Evolutionary conservation across 1,284 basidiomycete species (phyloP).

Genomic region (Ustilago crameri): DNA sequence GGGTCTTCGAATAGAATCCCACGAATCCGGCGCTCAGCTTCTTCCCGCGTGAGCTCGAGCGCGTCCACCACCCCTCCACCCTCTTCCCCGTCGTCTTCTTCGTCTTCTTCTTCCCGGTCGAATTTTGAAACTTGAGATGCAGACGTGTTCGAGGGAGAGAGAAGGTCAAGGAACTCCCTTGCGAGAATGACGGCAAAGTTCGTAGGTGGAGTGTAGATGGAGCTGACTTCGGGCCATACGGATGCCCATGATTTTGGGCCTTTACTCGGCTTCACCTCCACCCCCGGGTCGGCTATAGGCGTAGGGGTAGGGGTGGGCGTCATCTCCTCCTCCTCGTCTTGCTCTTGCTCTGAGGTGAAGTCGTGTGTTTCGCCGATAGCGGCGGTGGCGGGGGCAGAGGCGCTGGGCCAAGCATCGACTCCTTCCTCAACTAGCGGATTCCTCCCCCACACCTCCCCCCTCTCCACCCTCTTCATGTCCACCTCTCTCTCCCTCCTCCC

Average conservation of each 20-base stretch:
- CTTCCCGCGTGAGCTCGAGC: constrained; percentile 21
- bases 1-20: constrained; percentile 18
- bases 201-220: constrained; percentile 6
- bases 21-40: constrained; percentile 18
- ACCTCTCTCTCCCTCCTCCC: neutral
- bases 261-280: neutral
- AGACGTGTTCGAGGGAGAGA: constrained; percentile 7
- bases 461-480: constrained; percentile 7
- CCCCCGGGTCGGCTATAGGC: too few relatives aligned
- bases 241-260: constrained; percentile 20
- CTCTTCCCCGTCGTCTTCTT: constrained; percentile 1
- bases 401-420: too few relatives aligned
- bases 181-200: constrained; percentile 1
- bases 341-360: neutral
- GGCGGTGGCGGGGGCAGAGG: too few relatives aligned
- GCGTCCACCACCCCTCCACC: neutral
- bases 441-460: constrained; percentile 19
- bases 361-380: too few relatives aligned
- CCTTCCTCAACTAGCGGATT: constrained; percentile 8
- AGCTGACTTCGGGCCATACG: constrained; percentile 16
- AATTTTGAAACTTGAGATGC: too few relatives aligned
- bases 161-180: constrained; percentile 9
- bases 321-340: neutral
- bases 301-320: too few relatives aligned
- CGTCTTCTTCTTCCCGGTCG: constrained; percentile 2